A percentile compares a stretch with the other conserved stretches of the same genome.
Conservation (phyloP, 176 grass and related monocot species). For the Eragrostis nindensis region DNA sequence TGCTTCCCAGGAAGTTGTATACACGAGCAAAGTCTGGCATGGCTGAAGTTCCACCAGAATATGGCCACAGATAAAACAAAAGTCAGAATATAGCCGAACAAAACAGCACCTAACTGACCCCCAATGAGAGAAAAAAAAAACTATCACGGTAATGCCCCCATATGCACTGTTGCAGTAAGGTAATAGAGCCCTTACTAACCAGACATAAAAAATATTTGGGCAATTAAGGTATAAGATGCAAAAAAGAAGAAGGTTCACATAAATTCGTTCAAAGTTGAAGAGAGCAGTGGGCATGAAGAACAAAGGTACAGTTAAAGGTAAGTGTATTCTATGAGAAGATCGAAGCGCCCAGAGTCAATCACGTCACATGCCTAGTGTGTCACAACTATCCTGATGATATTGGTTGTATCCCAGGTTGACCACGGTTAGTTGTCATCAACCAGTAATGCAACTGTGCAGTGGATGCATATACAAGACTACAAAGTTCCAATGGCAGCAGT, state of each 20-base stretch:
- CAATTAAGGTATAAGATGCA: conserved; percentile 14
- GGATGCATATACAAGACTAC: conserved; percentile 4
- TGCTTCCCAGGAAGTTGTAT: conserved; percentile 81
- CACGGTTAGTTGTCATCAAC: conserved; percentile 6
- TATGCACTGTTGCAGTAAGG: conserved; percentile 6
- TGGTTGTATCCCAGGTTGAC: not conserved
- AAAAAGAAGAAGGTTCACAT: not conserved
- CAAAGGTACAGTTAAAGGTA: conserved; percentile 2
- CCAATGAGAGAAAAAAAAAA: not conserved
- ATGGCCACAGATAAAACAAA: not conserved
- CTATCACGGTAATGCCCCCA: not conserved
- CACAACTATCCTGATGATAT: not conserved
- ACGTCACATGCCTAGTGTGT: conserved; percentile 6
- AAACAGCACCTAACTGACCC: not conserved
- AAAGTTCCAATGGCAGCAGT: not conserved
- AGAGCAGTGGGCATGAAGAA: not conserved
- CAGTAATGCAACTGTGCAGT: not conserved
- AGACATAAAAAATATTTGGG: conserved; percentile 4
- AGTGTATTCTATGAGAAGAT: conserved; percentile 1
- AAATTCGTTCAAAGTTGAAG: not conserved
- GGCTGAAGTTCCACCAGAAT: conserved; percentile 45
- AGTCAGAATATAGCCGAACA: not conserved
- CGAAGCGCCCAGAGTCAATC: not conserved
- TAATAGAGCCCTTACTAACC: not conserved
- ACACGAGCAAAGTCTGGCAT: conserved; percentile 82